Base-by-base conservation (phyloP, 1,284 basidiomycete species). In the Microbotryum saponariae region DNA sequence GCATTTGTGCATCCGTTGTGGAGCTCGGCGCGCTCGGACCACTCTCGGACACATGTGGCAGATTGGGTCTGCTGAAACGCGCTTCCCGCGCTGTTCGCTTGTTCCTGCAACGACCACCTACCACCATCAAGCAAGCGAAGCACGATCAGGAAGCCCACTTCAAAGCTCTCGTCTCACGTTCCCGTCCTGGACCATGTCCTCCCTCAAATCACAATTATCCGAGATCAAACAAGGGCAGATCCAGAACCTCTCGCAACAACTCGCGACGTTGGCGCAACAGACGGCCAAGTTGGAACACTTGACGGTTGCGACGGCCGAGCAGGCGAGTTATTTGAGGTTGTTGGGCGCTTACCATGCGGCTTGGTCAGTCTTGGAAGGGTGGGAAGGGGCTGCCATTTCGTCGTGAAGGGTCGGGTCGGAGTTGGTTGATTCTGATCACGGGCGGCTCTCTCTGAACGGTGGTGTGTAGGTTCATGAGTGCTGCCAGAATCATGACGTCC, bases 281-380 rank as follows among this genome's bases (percentile, higher is more conserved):
- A 64, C 62, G 16, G 60, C 55, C 18, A 31, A 64, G 25, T 62
- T 68, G 51, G 62, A 63, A 14, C 62, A 62, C 46, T 49, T 68
- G 21, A 48, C 62, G 16, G 48, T 50, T 23, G 55, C 54, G 25
- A 62, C 67, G 27, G 60, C 58, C 7, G 67, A 64, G 56, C 67
- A 68, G 42, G 67, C 67, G 53, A 64, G 51, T 50, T 66, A 62
- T 50, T 60, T 68, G 62, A 51, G 67, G 9, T 4, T 60, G n/a
- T 42, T 68, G 20, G 67, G 58, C 3, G 64, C 53, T 18, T 48
- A 56, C 10, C 67, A 68, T 6, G 64, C 64, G 2, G 64, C 60
- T 25, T 61, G 60, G 67, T 68, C 20, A 47, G 67, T 56, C 18
- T 8, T 45, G 6, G 37, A n/a, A 37, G 7, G 29, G 29, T 31